Evolutionary conservation across 2,329 filamentous ascomycete genomes (phyloP), one percentile per base, ranked within the genome.

Genomic region (Penicillium sp.): DNA sequence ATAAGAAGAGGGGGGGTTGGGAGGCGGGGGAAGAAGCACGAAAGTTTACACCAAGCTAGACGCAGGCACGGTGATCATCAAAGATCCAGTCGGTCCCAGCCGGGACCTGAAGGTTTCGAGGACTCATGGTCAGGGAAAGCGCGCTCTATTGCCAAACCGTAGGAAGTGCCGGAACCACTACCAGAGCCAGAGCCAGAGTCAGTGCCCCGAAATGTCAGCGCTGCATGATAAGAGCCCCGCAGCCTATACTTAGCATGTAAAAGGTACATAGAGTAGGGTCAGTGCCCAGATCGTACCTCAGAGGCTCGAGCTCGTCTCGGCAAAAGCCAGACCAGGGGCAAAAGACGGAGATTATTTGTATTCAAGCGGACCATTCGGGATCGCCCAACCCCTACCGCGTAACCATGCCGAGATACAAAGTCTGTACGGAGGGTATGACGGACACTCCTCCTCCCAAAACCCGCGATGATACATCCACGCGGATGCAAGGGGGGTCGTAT

Each of bases 381-480:
- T 50, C 16, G 20, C 27, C 54, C 24, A 47, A 47, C 53, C 56
- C 54, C 52, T 60, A 53, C 58, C 47, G 56, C 55, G 57, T 61
- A 61, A 61, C 56, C 48, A 54, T n/a, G 35, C 44, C 31, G 42
- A 49, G 47, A 28, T 48, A 20, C 16, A 28, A 27, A 28, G 27
- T 28, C 27, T 10, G 5, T n/a, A 14, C 42, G 44, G 44, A 49
- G 53, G 50, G 58, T 60, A 58, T 56, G 58, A 61, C 58, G 52
- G 50, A 41, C 36, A 43, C 40, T 10, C n/a, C 14, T 24, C 20
- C 18, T 18, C 25, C 4, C n/a, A 20, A 13, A 31, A 11, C 50
- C 48, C 52, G 53, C 44, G 51, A 58, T 52, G 54, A 61, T 61
- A 59, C 51, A 59, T 61, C 58, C 51, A 58, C 52, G 50, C 48